Percentiles rank a stretch among this genome's conserved stretches.
phyloP scores from a whole-genome alignment of 2,329 filamentous ascomycete species.

The Aspergillus terreus region DNA sequence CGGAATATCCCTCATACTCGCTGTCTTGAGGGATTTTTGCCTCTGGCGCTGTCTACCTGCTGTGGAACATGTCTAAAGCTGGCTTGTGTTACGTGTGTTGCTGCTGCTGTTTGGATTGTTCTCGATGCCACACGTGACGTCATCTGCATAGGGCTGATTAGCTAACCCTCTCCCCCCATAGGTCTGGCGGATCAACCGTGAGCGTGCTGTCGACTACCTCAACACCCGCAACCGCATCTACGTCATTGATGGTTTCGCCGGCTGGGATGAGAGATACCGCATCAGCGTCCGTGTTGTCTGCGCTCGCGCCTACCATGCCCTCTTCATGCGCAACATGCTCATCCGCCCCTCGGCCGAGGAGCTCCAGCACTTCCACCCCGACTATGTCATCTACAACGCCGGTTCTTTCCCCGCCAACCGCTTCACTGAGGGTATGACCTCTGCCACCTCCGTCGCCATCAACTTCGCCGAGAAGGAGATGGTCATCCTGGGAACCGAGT shows the following conservation, averaged over 20 bases:
- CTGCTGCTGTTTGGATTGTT: neutral
- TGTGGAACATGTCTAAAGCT: slow-evolving; percentile 12
- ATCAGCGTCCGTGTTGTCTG: slow-evolving; percentile 98
- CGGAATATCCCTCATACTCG: slow-evolving; percentile 12
- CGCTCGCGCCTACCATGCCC: slow-evolving; percentile 96
- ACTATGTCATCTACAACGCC: slow-evolving; percentile 99
- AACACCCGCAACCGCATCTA: slow-evolving; percentile 99
- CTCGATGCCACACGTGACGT: slow-evolving; percentile 24
- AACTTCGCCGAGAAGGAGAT: slow-evolving; percentile 99
- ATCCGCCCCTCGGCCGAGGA: slow-evolving; percentile 89
- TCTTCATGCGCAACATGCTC: slow-evolving; percentile 99
- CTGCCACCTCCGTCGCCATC: slow-evolving; percentile 93
- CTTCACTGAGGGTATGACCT: slow-evolving; percentile 98
- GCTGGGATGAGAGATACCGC: slow-evolving; percentile 97
- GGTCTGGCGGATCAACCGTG: slow-evolving; percentile 99
- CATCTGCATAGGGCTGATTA: slow-evolving; percentile 17
- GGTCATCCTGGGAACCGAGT: slow-evolving; percentile 99
- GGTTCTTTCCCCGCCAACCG: slow-evolving; percentile 98
- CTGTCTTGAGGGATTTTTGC: slow-evolving; percentile 16
- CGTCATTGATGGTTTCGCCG: slow-evolving; percentile 93
- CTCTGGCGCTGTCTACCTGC: neutral
- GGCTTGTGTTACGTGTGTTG: slow-evolving; percentile 8
- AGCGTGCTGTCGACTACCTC: slow-evolving; percentile 97
- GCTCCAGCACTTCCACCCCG: slow-evolving; percentile 94
- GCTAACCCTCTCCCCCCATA: slow-evolving; percentile 38